Base-by-base conservation (phyloP, 148 eudicot genomes). In the Cornus kousa region DNA sequence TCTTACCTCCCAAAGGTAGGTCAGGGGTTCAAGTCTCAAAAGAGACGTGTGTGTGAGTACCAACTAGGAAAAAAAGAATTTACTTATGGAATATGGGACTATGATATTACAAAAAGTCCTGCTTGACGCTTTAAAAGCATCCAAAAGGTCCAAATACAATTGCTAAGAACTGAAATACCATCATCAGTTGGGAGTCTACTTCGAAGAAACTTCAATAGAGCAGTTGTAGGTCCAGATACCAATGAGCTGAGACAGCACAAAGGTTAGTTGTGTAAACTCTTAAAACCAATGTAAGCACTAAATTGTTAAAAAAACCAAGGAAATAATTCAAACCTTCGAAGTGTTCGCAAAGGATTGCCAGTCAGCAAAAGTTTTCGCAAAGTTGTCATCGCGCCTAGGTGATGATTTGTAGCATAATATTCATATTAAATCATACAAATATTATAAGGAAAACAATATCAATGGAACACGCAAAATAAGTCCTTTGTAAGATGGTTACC, bases 321-420 rank as follows among this genome's bases (percentile, higher is more conserved):
- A 20, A 76, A 40, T 55, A 35, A 65, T 48, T 40, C 77, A 74
- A 76, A 96, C 99, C 99, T 96, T 81, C 99, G 79, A 82, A 96
- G 92, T 40, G 92, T 88, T 75, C 99, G 92, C 81, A 96, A 66
- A 71, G 99, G 99, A 87, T 96, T 96, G 50, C 99, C 99, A 64
- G 77, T 78, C 50, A 96, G 98, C 80, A 96, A 83, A 83, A 96
- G 97, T 82, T 85, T 92, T 86, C 98, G 89, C 90, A 96, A 88
- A 65, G 90, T 89, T 76, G 94, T 91, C 99, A 96, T 96, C 81
- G 76, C 80, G 65, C 99, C 99, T 96, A 80, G 70, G 68, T 46
- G 68, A 71, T 7, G 37, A 79, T 62, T 65, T 40, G 6, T 70
- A 73, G 60, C 79, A 68, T 46, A 4, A 50, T 67, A 67, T 85